Conservation (phyloP, 2,329 filamentous ascomycete genomes). For the Dactylellina leptospora region DNA sequence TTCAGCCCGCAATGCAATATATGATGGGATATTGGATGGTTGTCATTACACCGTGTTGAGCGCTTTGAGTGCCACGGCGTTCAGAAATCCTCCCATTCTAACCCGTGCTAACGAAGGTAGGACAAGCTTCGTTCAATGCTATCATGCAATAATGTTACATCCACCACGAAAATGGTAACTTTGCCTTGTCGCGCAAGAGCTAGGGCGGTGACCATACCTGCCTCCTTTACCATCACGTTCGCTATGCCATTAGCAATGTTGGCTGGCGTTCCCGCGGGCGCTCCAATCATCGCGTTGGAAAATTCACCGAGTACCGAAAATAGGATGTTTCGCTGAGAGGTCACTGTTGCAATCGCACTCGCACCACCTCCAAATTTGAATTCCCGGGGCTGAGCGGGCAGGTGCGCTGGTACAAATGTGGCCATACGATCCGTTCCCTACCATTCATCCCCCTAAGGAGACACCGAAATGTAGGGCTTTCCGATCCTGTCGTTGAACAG, state of each 20-base stretch:
- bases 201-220: too few species aligned
- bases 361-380: background rate
- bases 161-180: background rate
- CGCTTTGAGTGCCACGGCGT: background rate
- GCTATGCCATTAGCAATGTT: background rate
- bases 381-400: background rate
- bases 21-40: too few species aligned
- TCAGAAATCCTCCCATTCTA: background rate
- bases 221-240: too few species aligned
- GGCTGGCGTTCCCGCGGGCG: too few species aligned
- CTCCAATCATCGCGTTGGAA: background rate
- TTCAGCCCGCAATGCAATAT: too few species aligned
- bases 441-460: too few species aligned
- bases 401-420: background rate
- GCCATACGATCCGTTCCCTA: background rate
- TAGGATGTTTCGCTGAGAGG: too few species aligned
- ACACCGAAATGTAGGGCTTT: background rate
- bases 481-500: background rate
- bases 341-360: constrained; percentile 1
- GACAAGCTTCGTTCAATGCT: background rate
- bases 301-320: background rate
- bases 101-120: constrained; percentile 3
- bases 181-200: too few species aligned
- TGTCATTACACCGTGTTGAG: background rate
- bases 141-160: constrained; percentile 19